These are phyloP conservation scores for Blastomyces gilchristii DNA, from an alignment of 2,329 filamentous ascomycete genomes.

Conservation along the genomic window DNA sequence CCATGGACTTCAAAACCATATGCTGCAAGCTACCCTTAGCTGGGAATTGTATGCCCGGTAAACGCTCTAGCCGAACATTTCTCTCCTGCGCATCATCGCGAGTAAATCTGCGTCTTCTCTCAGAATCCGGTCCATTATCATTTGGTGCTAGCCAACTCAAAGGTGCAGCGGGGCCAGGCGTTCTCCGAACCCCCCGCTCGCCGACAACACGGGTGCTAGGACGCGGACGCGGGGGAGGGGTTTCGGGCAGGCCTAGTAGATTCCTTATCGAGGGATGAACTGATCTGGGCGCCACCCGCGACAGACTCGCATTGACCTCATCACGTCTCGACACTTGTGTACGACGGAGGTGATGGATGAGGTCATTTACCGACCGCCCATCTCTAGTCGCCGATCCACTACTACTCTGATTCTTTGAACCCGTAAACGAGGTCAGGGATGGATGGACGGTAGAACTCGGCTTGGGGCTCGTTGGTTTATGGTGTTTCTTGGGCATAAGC, in stretches of 20 bases:
- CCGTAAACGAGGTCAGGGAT: conserved; percentile 25
- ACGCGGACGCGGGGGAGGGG: conserved; percentile 34
- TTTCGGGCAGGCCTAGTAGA: conserved; percentile 36
- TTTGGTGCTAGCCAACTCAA: conserved; percentile 34
- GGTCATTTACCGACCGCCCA: conserved; percentile 36
- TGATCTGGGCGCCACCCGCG: conserved; percentile 25
- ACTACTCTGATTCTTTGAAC: conserved; percentile 12
- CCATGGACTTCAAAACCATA: conserved; percentile 44
- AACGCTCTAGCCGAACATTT: conserved; percentile 26
- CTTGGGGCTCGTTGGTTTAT: conserved; percentile 30
- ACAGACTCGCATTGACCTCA: conserved; percentile 16
- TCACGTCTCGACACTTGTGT: conserved; percentile 26
- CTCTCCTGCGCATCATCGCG: conserved; percentile 15
- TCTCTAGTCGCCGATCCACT: conserved; percentile 19
- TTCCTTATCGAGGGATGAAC: conserved; percentile 38
- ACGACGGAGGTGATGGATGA: conserved; percentile 38
- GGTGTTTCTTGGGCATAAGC: conserved; percentile 41
- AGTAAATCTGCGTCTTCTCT: conserved; percentile 12
- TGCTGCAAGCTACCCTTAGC: conserved; percentile 39
- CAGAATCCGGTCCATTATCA: background rate
- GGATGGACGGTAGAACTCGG: conserved; percentile 33
- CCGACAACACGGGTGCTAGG: conserved; percentile 27
- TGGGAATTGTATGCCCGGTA: conserved; percentile 34
- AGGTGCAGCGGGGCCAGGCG: conserved; percentile 38
- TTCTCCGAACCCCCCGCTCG: conserved; percentile 27